These are phyloP conservation scores for Coemansia sp. DNA, from an alignment of 192 early-diverging fungal species.

Conservation along the genomic window DNA sequence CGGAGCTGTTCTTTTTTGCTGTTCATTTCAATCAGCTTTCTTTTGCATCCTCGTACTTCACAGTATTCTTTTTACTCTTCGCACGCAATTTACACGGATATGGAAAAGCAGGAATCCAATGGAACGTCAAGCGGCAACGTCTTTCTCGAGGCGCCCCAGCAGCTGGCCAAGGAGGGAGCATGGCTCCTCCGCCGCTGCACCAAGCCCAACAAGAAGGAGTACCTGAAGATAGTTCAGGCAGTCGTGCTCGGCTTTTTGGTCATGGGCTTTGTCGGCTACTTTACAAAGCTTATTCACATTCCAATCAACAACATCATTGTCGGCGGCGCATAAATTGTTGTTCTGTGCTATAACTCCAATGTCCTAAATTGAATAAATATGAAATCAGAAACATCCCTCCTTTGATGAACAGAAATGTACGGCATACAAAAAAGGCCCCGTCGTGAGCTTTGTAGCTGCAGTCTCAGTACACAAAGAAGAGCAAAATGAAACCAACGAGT, in stretches of 20 bases:
- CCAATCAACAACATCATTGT: slow-evolving; percentile 99
- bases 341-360: neutral
- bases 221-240: slow-evolving; percentile 89
- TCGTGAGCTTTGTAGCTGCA: too few relatives aligned
- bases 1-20: neutral
- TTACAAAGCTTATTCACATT: slow-evolving; percentile 99
- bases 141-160: slow-evolving; percentile 83
- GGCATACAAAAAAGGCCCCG: neutral
- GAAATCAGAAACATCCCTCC: neutral
- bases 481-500: too few relatives aligned
- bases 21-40: neutral
- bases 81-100: neutral
- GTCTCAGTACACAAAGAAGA: too few relatives aligned
- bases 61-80: neutral
- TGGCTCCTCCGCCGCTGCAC: slow-evolving; percentile 95
- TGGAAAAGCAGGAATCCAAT: slow-evolving; percentile 34
- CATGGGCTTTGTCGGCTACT: slow-evolving; percentile 96
- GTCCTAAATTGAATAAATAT: slow-evolving; percentile 3
- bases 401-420: neutral
- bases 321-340: slow-evolving; percentile 37
- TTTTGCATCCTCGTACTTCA: neutral
- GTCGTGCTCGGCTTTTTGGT: slow-evolving; percentile 94
- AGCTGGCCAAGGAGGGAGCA: slow-evolving; percentile 90
- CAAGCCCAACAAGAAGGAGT: slow-evolving; percentile 97
- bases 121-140: slow-evolving; percentile 40